Evolutionary conservation across 805 yeast genomes (phyloP).

Genomic region (Zygoascus bituminiphila): DNA sequence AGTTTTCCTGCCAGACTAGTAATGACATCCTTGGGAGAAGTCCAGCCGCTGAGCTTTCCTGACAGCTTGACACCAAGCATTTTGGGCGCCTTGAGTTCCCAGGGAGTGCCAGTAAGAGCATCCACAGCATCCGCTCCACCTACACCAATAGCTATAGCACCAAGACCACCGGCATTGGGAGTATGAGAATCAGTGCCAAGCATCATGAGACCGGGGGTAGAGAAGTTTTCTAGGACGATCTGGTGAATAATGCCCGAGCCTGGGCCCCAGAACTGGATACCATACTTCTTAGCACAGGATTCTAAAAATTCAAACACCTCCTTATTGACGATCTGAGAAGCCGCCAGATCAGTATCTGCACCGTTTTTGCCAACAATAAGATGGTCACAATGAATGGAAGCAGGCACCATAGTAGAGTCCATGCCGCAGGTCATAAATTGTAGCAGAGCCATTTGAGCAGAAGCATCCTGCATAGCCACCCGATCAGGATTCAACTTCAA

Average conservation of each 20-base stretch:
- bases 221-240: conserved; percentile 92
- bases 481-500: conserved; percentile 93
- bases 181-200: conserved; percentile 98
- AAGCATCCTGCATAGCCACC: conserved; percentile 99
- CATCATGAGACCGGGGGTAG: conserved; percentile 95
- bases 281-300: conserved; percentile 88
- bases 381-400: conserved; percentile 96
- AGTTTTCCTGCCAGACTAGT: conserved; percentile 83
- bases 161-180: conserved; percentile 98
- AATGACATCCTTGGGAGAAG: conserved; percentile 95
- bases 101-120: conserved; percentile 92
- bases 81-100: conserved; percentile 98
- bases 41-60: conserved; percentile 87
- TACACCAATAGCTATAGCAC: conserved; percentile 97
- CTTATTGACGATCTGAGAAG: conserved; percentile 77
- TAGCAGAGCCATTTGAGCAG: conserved; percentile 97
- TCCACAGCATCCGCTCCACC: conserved; percentile 99
- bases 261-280: conserved; percentile 98
- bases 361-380: conserved; percentile 95
- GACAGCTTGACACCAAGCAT: conserved; percentile 88
- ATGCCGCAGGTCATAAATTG: conserved; percentile 98
- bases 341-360: conserved; percentile 71
- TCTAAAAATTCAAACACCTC: conserved; percentile 94
- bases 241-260: conserved; percentile 99
- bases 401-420: conserved; percentile 82